Base-by-base conservation (phyloP, 805 yeast genomes). In the Maudiozyma serrabonitensis region DNA sequence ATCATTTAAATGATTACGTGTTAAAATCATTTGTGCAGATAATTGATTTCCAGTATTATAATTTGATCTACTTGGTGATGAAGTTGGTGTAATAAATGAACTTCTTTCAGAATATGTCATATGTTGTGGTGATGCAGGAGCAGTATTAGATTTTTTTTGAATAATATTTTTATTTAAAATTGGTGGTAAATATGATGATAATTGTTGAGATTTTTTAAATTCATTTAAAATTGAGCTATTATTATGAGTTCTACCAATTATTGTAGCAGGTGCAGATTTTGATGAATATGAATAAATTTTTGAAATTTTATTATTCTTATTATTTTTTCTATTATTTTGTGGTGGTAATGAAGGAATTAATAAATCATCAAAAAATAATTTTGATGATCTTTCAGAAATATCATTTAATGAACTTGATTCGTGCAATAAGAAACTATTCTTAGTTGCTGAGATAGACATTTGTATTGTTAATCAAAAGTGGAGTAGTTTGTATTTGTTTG, bases 111-210 rank as follows among this genome's bases (percentile, higher is more conserved):
- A 45, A 48, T 13, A 28, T 12, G 28, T n/a, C 39, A 21, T 18
- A 44, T 48, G 50, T 15, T 44, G 44, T 19, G 67, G 64, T 8
- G 67, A 63, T 7, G 65, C 62, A 19, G 69, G 69, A 2, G 67
- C 69, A 11, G 69, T 63, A 23, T 52, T 56, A 34, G 63, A 55
- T 47, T 60, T 60, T 35, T 53, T 54, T 38, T 7, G 21, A n/a
- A 37, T 21, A 21, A 21, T 37, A 18, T 18, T n/a, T 18, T 19
- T 19, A 23, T 11, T 21, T 19, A 39, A 13, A 13, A 23, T 19
- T 23, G 26, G 23, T 19, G 25, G 40, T 18, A 37, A 16, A 8
- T n/a, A 23, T 13, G 11, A 34, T 42, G 37, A 34, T 43, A 13
- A 49, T 28, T 12, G 46, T 7, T 15, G 44, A 39, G 32, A 44